phyloP scores from a whole-genome alignment of 176 grass and related monocot species.

The Chloris gayana region DNA sequence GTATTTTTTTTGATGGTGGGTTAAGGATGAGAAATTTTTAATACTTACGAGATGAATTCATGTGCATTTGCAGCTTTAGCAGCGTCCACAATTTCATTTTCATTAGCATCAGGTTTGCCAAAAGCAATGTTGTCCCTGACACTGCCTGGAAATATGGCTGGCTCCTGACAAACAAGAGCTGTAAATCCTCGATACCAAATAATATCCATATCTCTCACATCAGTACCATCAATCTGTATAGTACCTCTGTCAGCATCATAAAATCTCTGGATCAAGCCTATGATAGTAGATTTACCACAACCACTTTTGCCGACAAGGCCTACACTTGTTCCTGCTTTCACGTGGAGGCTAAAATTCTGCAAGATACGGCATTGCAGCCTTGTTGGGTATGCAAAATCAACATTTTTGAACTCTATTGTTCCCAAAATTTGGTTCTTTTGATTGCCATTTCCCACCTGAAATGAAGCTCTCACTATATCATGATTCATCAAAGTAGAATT shows the following conservation, averaged over 20 bases:
- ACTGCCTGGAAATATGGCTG: slow-evolving; percentile 82
- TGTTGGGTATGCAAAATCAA: slow-evolving; percentile 91
- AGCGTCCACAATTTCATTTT: slow-evolving; percentile 86
- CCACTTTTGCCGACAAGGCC: slow-evolving; percentile 88
- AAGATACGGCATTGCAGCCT: slow-evolving; percentile 78
- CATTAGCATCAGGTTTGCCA: slow-evolving; percentile 81
- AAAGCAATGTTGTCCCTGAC: slow-evolving; percentile 89
- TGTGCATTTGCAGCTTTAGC: slow-evolving; percentile 86
- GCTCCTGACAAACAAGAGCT: slow-evolving; percentile 91
- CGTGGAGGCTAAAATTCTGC: slow-evolving; percentile 82
- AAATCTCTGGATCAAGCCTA: slow-evolving; percentile 91
- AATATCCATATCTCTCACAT: slow-evolving; percentile 79
- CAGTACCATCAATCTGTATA: slow-evolving; percentile 67
- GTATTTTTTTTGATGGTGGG: not conserved
- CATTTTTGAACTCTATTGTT: slow-evolving; percentile 79
- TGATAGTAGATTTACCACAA: slow-evolving; percentile 92
- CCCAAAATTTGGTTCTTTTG: slow-evolving; percentile 72
- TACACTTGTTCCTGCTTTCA: slow-evolving; percentile 87
- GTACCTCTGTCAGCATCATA: slow-evolving; percentile 89
- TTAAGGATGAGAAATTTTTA: not conserved
- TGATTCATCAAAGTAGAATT: not conserved
- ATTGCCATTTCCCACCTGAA: slow-evolving; percentile 60
- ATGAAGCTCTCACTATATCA: slow-evolving; percentile 20
- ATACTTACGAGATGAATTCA: slow-evolving; percentile 90
- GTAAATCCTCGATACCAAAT: slow-evolving; percentile 87